A percentile compares a stretch with the other conserved stretches of the same genome.
Evolutionary conservation across 148 eudicot genomes (phyloP).

Genomic region (Agrostemma githago): DNA sequence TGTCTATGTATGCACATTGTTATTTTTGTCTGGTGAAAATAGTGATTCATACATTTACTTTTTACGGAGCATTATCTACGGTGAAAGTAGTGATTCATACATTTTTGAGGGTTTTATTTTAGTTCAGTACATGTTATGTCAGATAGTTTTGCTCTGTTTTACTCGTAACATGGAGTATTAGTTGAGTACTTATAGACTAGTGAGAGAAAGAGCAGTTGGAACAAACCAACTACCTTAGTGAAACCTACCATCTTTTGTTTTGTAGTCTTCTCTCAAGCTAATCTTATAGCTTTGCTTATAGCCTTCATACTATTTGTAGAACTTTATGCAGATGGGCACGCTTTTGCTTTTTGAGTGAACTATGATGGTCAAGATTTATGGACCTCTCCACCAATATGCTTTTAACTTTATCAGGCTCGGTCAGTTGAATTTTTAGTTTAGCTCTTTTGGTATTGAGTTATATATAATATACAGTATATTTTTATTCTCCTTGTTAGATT

Average conservation of each 20-base stretch:
- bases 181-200: conserved; percentile 22
- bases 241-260: background rate
- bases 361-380: background rate
- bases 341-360: background rate
- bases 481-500: too few relatives aligned
- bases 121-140: background rate
- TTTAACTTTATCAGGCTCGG: too few relatives aligned
- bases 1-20: too few relatives aligned
- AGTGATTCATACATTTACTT: background rate
- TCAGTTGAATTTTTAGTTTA: too few relatives aligned
- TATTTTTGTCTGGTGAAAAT: background rate
- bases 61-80: too few relatives aligned
- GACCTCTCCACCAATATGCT: background rate
- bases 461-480: too few relatives aligned
- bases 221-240: conserved; percentile 23
- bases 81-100: background rate
- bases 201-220: conserved; percentile 26
- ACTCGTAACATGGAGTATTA: background rate
- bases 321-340: background rate
- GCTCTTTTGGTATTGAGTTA: too few relatives aligned
- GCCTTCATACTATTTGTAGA: background rate
- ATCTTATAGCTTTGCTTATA: background rate
- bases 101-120: background rate
- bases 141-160: background rate
- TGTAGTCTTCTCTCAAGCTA: background rate